Base-by-base conservation (phyloP, 352 stramenopile species). In the Phytophthora melonis region DNA sequence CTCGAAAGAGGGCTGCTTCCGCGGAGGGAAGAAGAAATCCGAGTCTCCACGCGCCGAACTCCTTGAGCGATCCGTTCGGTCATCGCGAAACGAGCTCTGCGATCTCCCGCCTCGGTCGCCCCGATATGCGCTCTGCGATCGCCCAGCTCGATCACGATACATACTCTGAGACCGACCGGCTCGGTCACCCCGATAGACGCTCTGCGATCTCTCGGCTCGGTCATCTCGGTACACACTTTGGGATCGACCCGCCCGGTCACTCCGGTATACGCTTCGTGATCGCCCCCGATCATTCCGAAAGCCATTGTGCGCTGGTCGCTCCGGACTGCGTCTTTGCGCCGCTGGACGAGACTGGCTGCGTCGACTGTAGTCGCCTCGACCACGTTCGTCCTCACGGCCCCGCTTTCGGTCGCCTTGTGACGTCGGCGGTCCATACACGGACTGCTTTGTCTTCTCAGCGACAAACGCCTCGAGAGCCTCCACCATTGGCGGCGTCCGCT, bases 381-480 rank as follows among this genome's bases (percentile, higher is more conserved):
- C 16, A 13, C 34, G 16, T 18, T 43, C 21, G 13, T 47, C 53
- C 18, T 57, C 58, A 23, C 45, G 45, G 2, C 53, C 34, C 0
- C 58, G n/a, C 27, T 56, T 49, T 32, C 43, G 6, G 27, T 36
- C 58, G 18, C n/a, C 27, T 47, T 27, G 58, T 18, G 25, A 45
- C 58, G 43, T 19, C 21, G 58, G 34, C 34, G 34, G 34, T 1
- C 34, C 34, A 41, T 41, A 41, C 9, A 10, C 41, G 21, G 56
- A 36, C 10, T 13, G 58, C 2, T 14, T 45, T 14, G 27, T 49
- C 16, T 3, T 13, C 11, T 58, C 49, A 34, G n/a, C 34, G 5
- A 66, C 18, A 56, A 70, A 81, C 61, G 56, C 23, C 43, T 74
- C 53, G n/a, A 59, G 23, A 18, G 19, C 47, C 30, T 59, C 32